Base-by-base conservation (phyloP, 768 basidiomycete species). In the Amanita inopinata region DNA sequence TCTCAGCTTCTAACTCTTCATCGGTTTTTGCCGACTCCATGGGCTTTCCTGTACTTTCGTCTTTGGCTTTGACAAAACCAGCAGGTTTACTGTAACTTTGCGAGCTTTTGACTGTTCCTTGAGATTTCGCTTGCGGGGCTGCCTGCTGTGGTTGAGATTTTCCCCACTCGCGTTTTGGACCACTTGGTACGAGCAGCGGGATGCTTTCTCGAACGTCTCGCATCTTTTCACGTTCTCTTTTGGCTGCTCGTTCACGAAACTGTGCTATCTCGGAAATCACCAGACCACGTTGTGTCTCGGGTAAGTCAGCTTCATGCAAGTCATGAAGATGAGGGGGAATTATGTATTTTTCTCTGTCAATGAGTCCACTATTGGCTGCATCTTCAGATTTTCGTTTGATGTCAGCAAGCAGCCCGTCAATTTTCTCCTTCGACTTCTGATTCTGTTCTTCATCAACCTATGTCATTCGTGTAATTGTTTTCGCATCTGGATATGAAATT, bases 321-420 rank as follows among this genome's bases (percentile, higher is more conserved):
- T 98, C 96, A 62, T 90, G 89, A 14, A 98, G 73, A 63, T 99
- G 96, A n/a, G 89, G 87, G 18, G 91, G 91, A 32, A 96, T 89
- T 49, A 88, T 73, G 58, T 88, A 87, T 73, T 83, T 81, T 62
- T 90, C 85, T 55, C 84, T 82, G 62, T 87, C 83, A 40, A 78
- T 75, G 28, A 78, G 69, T n/a, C 82, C 83, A 45, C 59, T 80
- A 47, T 77, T 78, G 1, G 85, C 80, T 2, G 82, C 80, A 35
- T 87, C 83, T 57, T 82, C 78, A 3, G 83, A 83, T 15, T 71
- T 61, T 28, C 75, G 73, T 48, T 79, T 80, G 54, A 91, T 84
- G 47, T 87, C 81, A 10, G 66, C 67, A 22, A 91, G 73, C 2
- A 86, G 67, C 25, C 67, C 68, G 42, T 78, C 72, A 23, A 92